phyloP scores from a whole-genome alignment of 2,329 filamentous ascomycete genomes.

The Penicillium sp. region DNA sequence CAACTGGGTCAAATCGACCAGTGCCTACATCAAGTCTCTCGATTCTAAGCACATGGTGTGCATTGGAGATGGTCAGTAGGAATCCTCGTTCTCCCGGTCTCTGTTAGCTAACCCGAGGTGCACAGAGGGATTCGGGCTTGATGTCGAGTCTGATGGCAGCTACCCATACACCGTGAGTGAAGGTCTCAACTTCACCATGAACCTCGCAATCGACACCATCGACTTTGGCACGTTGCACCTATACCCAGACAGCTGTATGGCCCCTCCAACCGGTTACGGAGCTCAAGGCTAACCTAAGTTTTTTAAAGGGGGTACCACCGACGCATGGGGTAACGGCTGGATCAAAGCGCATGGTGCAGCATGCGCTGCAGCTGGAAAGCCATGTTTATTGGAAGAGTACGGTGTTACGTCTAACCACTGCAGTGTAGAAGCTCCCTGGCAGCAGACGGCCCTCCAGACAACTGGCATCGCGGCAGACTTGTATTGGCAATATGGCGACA shows the following conservation, averaged over 20 bases:
- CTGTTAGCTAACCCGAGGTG: neutral
- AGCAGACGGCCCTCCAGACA: conserved; percentile 33
- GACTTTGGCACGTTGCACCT: conserved; percentile 58
- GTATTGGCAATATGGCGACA: conserved; percentile 4
- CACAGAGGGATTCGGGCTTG: conserved; percentile 56
- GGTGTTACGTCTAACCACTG: conserved; percentile 32
- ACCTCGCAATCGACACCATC: conserved; percentile 53
- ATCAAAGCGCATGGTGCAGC: conserved; percentile 46
- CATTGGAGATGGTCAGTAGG: conserved; percentile 51
- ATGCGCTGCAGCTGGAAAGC: conserved; percentile 38
- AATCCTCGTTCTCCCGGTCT: neutral
- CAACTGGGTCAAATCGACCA: conserved; percentile 58
- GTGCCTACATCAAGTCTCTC: conserved; percentile 62
- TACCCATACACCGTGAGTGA: conserved; percentile 55
- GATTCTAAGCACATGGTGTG: conserved; percentile 62
- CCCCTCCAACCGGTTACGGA: neutral
- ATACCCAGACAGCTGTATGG: conserved; percentile 48
- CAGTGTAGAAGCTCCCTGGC: conserved; percentile 33
- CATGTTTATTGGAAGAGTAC: conserved; percentile 44
- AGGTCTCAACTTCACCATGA: conserved; percentile 52
- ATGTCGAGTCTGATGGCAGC: conserved; percentile 46
- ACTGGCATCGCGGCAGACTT: conserved; percentile 32
- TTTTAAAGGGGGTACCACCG: conserved; percentile 33
- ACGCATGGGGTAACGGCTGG: conserved; percentile 49
- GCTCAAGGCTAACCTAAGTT: neutral